phyloP scores from a whole-genome alignment of 148 eudicot genomes.

The Fagopyrum tataricum region DNA sequence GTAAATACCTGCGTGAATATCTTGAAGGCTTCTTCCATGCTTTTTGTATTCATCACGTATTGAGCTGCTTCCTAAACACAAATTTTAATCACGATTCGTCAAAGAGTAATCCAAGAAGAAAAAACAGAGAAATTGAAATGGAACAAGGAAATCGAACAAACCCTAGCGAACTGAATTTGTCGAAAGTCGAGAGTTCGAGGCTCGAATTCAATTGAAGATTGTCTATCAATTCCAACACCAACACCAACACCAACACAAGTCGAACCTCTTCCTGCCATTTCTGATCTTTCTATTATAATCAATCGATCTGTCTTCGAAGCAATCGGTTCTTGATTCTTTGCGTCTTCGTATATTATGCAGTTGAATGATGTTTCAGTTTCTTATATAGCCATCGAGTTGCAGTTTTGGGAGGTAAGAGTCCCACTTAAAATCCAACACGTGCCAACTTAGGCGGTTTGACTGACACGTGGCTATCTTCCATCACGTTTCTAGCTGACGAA shows the following conservation, averaged over 20 bases:
- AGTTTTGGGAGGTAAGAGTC: not conserved
- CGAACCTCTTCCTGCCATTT: slow-evolving; percentile 13
- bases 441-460: not conserved
- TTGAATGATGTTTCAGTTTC: not conserved
- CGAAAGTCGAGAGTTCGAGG: slow-evolving; percentile 42
- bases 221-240: slow-evolving; percentile 31
- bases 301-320: not conserved
- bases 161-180: slow-evolving; percentile 52
- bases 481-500: not conserved
- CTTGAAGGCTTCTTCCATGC: slow-evolving; percentile 36
- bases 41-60: slow-evolving; percentile 39
- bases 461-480: not conserved
- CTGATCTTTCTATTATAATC: not conserved
- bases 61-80: slow-evolving; percentile 40
- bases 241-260: slow-evolving; percentile 9
- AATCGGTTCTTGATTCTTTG: not conserved
- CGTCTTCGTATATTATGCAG: not conserved
- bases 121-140: not conserved
- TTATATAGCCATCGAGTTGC: not conserved
- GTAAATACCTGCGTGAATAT: slow-evolving; percentile 51
- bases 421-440: not conserved
- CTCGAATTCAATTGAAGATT: slow-evolving; percentile 47
- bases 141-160: slow-evolving; percentile 8
- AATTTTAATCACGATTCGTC: not conserved
- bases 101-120: not conserved